Evolutionary conservation across 2,329 filamentous ascomycete species (phyloP).

Genomic region (Sporothrix mexicana): DNA sequence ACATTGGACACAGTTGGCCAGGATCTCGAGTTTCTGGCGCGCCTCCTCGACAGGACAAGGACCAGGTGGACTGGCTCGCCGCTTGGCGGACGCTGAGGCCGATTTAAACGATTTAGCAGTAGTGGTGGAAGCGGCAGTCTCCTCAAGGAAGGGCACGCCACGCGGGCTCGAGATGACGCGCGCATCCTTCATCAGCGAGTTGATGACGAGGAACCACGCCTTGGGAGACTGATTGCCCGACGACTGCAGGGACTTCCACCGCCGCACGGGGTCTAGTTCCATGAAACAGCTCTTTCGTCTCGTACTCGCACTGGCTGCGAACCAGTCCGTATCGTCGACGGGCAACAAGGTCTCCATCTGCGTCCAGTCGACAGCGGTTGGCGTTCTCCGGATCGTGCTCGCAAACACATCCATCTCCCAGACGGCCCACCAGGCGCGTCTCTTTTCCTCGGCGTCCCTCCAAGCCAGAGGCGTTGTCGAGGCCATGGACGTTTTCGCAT

Average conservation of each 20-base stretch:
- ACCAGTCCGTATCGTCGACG: conserved; percentile 28
- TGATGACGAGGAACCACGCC: conserved; percentile 30
- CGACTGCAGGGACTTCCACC: conserved; percentile 28
- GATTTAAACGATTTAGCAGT: not conserved
- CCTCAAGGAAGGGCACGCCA: conserved; percentile 13
- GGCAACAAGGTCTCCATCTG: conserved; percentile 30
- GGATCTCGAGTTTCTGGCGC: conserved; percentile 28
- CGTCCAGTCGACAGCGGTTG: conserved; percentile 29
- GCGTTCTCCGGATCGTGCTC: conserved; percentile 28
- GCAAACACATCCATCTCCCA: conserved; percentile 33
- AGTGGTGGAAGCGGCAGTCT: not conserved
- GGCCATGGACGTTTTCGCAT: not conserved
- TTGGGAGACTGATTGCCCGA: conserved; percentile 28
- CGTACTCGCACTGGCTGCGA: not conserved
- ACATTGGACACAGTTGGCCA: conserved; percentile 29
- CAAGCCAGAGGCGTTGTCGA: not conserved
- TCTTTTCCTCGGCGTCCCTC: conserved; percentile 27
- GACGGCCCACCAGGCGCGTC: conserved; percentile 25
- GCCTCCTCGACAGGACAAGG: conserved; percentile 23
- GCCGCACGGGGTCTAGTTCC: conserved; percentile 23
- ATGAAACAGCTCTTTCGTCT: conserved; percentile 12
- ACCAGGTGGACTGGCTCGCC: not conserved
- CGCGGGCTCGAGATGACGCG: conserved; percentile 29
- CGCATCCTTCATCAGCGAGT: conserved; percentile 32
- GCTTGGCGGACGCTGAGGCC: not conserved